Evolutionary conservation across 164 flowering plant genomes (phyloP), one percentile per base, ranked within the genome.

Genomic region (Annona cherimola): DNA sequence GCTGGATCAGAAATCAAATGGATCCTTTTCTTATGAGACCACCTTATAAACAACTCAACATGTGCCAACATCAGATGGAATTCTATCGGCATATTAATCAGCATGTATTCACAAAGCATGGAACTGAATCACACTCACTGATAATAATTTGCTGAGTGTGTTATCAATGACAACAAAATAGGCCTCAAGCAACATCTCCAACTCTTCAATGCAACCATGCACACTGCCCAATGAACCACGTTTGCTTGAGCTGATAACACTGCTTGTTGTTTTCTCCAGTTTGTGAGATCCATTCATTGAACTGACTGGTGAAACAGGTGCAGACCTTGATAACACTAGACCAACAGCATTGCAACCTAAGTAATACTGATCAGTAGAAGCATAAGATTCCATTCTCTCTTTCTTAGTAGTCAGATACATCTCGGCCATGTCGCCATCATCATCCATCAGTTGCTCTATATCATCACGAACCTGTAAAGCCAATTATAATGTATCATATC

Each of bases 361-460:
- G 61, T 75, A 44, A 79, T 74, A 73, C 61, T 67, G 66, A 40
- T 89, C 91, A 39, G 79, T 69, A 18, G 73, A 72, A 8, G 83
- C 50, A 67, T 79, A 76, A 35, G 77, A 83, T 59, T 95, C 98
- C 73, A 73, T 70, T 72, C 86, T 88, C 76, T 79, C 82, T 78
- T 91, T 96, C 88, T 96, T 96, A 83, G 89, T 95, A 0, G 99
- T 93, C 67, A 93, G 83, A 79, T 93, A 90, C 97, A 96, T 91
- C 84, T 91, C 99, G 60, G 98, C 98, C 99, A 96, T 96, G 76
- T 96, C 99, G 62, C 93, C 97, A 72, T 96, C 99, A 82, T 96
- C 99, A 77, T 96, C 90, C 98, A 93, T 96, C 50, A 96, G 90
- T 75, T 96, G 97, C 72, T 96, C 99, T 68, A 93, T 90, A 82